These are phyloP conservation scores for Naumovozyma baii DNA, from an alignment of 805 yeast genomes.

Conservation along the genomic window DNA sequence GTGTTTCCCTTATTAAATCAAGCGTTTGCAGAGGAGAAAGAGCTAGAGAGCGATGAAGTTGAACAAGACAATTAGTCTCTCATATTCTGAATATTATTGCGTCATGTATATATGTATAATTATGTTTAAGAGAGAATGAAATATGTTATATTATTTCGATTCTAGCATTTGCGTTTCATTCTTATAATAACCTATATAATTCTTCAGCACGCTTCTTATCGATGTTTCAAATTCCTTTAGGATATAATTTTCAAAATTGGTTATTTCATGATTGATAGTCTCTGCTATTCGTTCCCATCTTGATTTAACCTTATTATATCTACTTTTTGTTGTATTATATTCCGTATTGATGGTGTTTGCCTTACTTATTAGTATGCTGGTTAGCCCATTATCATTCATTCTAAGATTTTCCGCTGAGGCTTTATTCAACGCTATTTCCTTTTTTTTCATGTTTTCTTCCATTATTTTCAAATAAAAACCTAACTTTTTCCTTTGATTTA, in stretches of 20 bases:
- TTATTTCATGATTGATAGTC: constrained; percentile 57
- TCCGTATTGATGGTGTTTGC: constrained; percentile 49
- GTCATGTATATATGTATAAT: not conserved
- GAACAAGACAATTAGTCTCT: not conserved
- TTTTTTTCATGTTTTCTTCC: constrained; percentile 32
- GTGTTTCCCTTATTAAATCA: constrained; percentile 23
- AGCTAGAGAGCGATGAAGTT: constrained; percentile 8
- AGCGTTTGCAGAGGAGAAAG: constrained; percentile 27
- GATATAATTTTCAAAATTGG: constrained; percentile 60
- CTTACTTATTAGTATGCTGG: constrained; percentile 31
- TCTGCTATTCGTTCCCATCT: constrained; percentile 54
- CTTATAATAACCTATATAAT: not conserved
- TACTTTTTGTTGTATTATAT: constrained; percentile 43
- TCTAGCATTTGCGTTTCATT: not conserved
- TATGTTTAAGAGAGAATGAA: too few species aligned
- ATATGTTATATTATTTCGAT: not conserved
- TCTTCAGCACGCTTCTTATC: constrained; percentile 20
- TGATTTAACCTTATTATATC: constrained; percentile 42
- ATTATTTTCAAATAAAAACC: constrained; percentile 37
- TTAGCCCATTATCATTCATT: constrained; percentile 43
- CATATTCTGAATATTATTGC: not conserved
- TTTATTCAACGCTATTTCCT: constrained; percentile 1
- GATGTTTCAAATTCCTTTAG: constrained; percentile 54
- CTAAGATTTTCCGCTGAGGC: constrained; percentile 25
- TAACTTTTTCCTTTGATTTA: constrained; percentile 60